phyloP scores from a whole-genome alignment of 768 basidiomycete genomes.

The Pleurotus platypus region DNA sequence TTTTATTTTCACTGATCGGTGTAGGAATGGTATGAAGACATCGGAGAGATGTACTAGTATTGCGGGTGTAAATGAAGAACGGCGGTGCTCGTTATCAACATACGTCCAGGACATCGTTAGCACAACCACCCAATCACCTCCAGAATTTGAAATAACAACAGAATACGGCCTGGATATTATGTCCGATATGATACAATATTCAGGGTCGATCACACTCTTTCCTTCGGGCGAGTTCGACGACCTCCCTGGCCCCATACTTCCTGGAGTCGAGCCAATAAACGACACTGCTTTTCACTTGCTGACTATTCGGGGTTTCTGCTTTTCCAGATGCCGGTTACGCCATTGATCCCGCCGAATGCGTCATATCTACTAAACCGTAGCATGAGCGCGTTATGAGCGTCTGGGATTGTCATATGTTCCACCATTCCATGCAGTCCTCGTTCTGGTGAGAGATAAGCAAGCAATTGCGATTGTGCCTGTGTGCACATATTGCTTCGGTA shows the following conservation, averaged over 20 bases:
- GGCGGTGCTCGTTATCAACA: too few relatives aligned
- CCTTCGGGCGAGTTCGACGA: background rate
- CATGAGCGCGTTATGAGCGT: background rate
- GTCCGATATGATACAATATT: background rate
- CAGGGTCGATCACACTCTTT: background rate
- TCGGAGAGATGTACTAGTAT: slow-evolving; percentile 33
- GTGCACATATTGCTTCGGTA: slow-evolving; percentile 5
- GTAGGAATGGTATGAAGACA: slow-evolving; percentile 59
- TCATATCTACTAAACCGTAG: background rate
- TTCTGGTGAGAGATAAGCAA: background rate
- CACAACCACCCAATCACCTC: too few relatives aligned
- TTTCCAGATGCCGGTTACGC: slow-evolving; percentile 1
- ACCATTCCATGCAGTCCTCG: background rate
- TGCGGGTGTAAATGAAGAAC: too few relatives aligned
- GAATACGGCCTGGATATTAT: background rate
- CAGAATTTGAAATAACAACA: too few relatives aligned
- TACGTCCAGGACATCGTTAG: background rate
- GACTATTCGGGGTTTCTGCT: too few relatives aligned
- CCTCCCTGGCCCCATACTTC: background rate
- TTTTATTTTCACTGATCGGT: slow-evolving; percentile 3
- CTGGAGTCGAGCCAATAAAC: background rate
- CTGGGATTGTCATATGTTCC: background rate
- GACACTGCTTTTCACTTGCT: too few relatives aligned
- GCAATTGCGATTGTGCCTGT: background rate
- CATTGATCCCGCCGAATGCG: slow-evolving; percentile 4